Conservation (phyloP, 352 stramenopile species). For the Phytopythium sindhum region DNA sequence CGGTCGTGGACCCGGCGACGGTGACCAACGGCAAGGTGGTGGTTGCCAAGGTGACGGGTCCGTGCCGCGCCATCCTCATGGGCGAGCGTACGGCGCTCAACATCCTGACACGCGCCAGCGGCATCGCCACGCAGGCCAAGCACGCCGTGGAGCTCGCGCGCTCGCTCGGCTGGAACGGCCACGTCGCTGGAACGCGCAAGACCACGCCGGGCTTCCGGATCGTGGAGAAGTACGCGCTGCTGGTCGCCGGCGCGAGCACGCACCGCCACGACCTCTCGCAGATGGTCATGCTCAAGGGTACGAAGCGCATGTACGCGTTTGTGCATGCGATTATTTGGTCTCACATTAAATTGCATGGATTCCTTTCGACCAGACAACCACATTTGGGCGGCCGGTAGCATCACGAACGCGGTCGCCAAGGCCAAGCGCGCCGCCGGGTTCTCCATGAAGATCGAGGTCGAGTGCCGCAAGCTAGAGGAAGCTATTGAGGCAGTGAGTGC, state of each 20-base stretch:
- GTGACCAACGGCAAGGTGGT: constrained; percentile 76
- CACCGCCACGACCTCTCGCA: constrained; percentile 97
- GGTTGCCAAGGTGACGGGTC: constrained; percentile 93
- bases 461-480: constrained; percentile 94
- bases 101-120: constrained; percentile 94
- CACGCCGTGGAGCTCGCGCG: constrained; percentile 65
- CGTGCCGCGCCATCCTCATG: constrained; percentile 91
- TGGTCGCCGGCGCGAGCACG: constrained; percentile 93
- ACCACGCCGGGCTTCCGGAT: constrained; percentile 98
- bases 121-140: constrained; percentile 90
- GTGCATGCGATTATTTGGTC: background rate
- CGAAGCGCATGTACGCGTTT: background rate
- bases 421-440: constrained; percentile 93
- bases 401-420: constrained; percentile 92
- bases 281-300: constrained; percentile 99
- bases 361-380: constrained; percentile 90
- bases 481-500: constrained; percentile 86
- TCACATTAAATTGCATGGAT: background rate
- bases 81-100: constrained; percentile 98
- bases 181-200: constrained; percentile 97
- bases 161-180: constrained; percentile 86
- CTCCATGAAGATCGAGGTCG: constrained; percentile 99
- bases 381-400: constrained; percentile 94
- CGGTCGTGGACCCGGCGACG: constrained; percentile 37
- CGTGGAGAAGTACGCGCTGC: constrained; percentile 98